Conservation (phyloP, 495 filamentous ascomycete genomes). For the Penicillium bialowiezense region DNA sequence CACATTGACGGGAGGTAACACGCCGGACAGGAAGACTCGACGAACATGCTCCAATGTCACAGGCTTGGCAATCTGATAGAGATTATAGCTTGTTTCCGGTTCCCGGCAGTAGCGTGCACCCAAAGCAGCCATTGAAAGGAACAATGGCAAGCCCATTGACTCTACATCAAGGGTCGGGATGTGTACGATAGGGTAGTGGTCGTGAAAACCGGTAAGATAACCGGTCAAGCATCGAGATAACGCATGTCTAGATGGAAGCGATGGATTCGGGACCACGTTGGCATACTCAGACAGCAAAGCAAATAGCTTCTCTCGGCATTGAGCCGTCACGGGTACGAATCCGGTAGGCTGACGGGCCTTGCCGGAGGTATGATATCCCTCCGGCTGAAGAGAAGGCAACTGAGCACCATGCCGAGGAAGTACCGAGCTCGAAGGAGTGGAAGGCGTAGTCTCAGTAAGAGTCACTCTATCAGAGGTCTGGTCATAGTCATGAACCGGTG, state of each 20-base stretch:
- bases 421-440: conserved; percentile 33
- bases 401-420: conserved; percentile 39
- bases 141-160: conserved; percentile 53
- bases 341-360: conserved; percentile 30
- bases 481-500: conserved; percentile 29
- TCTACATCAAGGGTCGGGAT: conserved; percentile 58
- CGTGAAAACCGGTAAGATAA: conserved; percentile 65
- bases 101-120: conserved; percentile 62
- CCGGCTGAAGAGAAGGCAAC: conserved; percentile 37
- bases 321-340: conserved; percentile 34
- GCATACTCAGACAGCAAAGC: conserved; percentile 22
- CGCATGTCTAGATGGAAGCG: conserved; percentile 55
- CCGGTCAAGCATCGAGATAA: conserved; percentile 64
- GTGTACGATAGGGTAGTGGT: conserved; percentile 68
- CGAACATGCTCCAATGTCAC: conserved; percentile 40
- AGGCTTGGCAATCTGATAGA: conserved; percentile 46
- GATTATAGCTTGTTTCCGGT: conserved; percentile 39
- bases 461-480: conserved; percentile 20
- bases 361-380: conserved; percentile 28
- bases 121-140: conserved; percentile 62
- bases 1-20: conserved; percentile 13
- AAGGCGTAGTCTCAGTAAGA: conserved; percentile 12
- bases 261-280: conserved; percentile 37
- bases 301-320: conserved; percentile 34
- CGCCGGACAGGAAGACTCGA: conserved; percentile 27